Percentiles rank a stretch among this genome's conserved stretches.
Conservation (phyloP, 2,329 filamentous ascomycete genomes). For the Paecilomyces variotii region DNA sequence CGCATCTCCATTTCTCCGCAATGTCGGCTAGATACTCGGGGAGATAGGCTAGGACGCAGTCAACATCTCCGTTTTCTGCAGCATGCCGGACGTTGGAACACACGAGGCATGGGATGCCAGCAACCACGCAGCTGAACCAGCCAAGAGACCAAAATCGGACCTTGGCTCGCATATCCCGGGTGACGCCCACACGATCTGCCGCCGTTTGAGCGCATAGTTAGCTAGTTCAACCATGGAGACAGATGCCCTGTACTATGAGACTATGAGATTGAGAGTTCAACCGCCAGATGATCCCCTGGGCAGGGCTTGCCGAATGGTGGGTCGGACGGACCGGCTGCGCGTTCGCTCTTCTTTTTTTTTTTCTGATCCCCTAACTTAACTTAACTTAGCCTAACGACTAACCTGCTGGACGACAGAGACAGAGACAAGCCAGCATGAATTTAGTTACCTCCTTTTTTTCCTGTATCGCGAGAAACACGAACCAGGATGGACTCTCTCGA, state of each 20-base stretch:
- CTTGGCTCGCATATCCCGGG: background rate
- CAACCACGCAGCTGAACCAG: background rate
- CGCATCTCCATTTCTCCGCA: background rate
- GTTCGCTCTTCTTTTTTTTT: background rate
- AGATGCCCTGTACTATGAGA: background rate
- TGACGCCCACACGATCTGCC: background rate
- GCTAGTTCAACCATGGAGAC: background rate
- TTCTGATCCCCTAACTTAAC: background rate
- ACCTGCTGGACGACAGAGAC: no score
- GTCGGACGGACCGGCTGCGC: background rate
- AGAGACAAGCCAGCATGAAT: background rate
- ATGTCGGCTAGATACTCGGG: background rate
- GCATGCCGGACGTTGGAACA: background rate
- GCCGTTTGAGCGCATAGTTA: background rate
- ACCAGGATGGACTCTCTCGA: background rate
- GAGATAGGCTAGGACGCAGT: background rate
- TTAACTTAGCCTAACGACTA: no score
- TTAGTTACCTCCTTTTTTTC: background rate
- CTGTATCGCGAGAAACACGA: background rate
- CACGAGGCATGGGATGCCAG: background rate
- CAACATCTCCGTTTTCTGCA: background rate
- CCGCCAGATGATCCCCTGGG: background rate
- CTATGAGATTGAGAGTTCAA: background rate
- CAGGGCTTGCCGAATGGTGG: background rate
- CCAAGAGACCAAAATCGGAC: background rate